Percentiles rank a stretch among this genome's conserved stretches.
Evolutionary conservation across 2,329 filamentous ascomycete species (phyloP).

Genomic region (Cladophialophora bantiana): DNA sequence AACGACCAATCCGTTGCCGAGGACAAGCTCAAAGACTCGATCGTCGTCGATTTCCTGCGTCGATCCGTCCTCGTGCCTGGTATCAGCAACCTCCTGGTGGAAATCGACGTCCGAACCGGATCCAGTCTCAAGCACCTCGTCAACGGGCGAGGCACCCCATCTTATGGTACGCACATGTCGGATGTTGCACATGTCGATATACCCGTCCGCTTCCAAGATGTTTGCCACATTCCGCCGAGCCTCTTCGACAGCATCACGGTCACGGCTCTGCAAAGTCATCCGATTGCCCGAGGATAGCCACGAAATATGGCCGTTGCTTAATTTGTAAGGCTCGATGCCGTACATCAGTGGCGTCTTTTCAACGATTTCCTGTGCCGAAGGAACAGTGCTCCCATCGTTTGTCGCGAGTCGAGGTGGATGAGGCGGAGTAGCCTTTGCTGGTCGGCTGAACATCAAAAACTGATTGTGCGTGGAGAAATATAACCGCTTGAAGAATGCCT

Average conservation of each 20-base stretch:
- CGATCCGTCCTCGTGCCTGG: constrained; percentile 59
- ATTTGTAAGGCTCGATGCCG: constrained; percentile 66
- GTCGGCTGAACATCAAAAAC: constrained; percentile 67
- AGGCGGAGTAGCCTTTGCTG: constrained; percentile 65
- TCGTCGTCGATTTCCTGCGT: constrained; percentile 63
- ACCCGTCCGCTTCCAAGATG: constrained; percentile 66
- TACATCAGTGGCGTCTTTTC: constrained; percentile 67
- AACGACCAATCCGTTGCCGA: constrained; percentile 68
- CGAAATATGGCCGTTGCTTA: constrained; percentile 60
- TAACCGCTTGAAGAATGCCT: constrained; percentile 69
- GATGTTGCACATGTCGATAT: constrained; percentile 67
- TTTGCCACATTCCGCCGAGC: constrained; percentile 65
- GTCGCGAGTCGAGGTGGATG: constrained; percentile 62
- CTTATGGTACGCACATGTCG: constrained; percentile 63
- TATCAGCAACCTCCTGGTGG: constrained; percentile 56
- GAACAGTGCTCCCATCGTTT: constrained; percentile 55
- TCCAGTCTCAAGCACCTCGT: constrained; percentile 60
- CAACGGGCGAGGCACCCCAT: constrained; percentile 59
- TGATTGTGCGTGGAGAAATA: constrained; percentile 72
- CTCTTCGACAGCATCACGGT: constrained; percentile 67
- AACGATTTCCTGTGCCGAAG: constrained; percentile 61
- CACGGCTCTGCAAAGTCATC: constrained; percentile 57
- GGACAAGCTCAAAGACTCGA: constrained; percentile 66
- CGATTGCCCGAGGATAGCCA: constrained; percentile 62
- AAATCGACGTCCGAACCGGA: constrained; percentile 65